Percentiles rank a stretch among this genome's conserved stretches.
phyloP scores from a whole-genome alignment of 2,329 filamentous ascomycete species.

The Didymella pomorum region DNA sequence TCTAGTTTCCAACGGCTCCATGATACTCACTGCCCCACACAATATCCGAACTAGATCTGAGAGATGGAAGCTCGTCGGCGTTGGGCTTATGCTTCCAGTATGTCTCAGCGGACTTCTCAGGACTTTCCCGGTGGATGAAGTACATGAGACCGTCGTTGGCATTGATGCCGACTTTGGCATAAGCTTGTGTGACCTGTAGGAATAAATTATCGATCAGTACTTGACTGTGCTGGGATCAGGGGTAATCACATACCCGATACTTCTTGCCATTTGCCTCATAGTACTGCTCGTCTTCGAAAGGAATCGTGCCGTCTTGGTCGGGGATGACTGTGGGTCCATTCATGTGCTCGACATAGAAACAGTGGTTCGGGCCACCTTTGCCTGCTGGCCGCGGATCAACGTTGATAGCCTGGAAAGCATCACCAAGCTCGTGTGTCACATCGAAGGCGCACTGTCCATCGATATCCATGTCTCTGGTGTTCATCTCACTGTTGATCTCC shows the following conservation, averaged over 20 bases:
- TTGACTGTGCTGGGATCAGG: not conserved
- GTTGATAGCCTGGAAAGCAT: constrained; percentile 16
- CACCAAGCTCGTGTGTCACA: constrained; percentile 7
- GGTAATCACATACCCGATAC: constrained; percentile 8
- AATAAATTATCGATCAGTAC: not conserved
- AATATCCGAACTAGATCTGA: constrained; percentile 25
- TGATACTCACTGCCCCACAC: constrained; percentile 19
- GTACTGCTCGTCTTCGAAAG: constrained; percentile 12
- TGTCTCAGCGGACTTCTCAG: constrained; percentile 2
- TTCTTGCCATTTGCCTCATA: constrained; percentile 14
- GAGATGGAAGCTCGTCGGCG: constrained; percentile 8
- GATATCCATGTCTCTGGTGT: not conserved
- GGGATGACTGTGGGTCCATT: constrained; percentile 9
- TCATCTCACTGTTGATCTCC: constrained; percentile 8
- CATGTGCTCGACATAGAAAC: constrained; percentile 19
- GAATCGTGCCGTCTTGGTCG: constrained; percentile 11
- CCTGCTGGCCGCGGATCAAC: constrained; percentile 10
- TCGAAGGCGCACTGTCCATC: constrained; percentile 19
- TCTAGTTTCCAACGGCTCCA: not conserved
- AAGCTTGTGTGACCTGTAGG: constrained; percentile 19
- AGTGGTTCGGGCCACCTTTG: constrained; percentile 20
- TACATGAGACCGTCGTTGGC: constrained; percentile 20
- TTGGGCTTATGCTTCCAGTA: constrained; percentile 2
- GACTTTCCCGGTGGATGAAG: constrained; percentile 19
- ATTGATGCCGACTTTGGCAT: constrained; percentile 18